Base-by-base conservation (phyloP, 2,329 filamentous ascomycete species). In the Aspergillus glaucus region DNA sequence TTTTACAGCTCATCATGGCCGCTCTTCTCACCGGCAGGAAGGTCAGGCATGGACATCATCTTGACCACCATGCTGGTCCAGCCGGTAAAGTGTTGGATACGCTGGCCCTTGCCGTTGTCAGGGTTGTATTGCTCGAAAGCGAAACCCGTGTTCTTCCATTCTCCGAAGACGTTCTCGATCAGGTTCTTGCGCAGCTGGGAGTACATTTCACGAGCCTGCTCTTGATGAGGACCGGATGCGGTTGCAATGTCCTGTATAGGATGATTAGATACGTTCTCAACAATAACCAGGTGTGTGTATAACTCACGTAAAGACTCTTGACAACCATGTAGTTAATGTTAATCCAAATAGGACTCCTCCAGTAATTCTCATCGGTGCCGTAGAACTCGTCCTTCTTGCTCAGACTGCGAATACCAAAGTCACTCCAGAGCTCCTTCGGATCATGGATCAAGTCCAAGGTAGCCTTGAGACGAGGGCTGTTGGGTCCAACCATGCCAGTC, bases 51-150 rank as follows among this genome's bases (percentile, higher is more conserved):
- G 43, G 83, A 82, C 90, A 97, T 95, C 57, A 98, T 88, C 76
- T 95, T 96, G 42, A 97, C 91, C 43, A 97, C 88, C 70, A 97
- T 75, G 67, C 89, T 95, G n/a, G 93, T 98, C 93, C 93, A 98
- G 45, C 93, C 93, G 0, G 93, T 96, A 67, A 98, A 98, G 70
- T 97, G 92, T 76, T 96, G 90, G 4, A 91, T 97, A 39, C 93
- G 80, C 75, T 97, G 92, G n/a, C 93, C 93, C 46, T 81, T 80
- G 42, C 93, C 93, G 3, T 88, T 95, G 60, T 95, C 89, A 0
- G 91, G 89, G 66, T 95, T 88, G 69, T 97, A 98, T 73, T 98
- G 93, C 72, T 98, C 93, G 92, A 92, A 98, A 0, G 92, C 93
- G 66, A 97, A 97, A 15, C 92, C 92, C 0, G 93, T 97, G 63